Evolutionary conservation across 352 stramenopile genomes (phyloP).

Genomic region (Thalassiosira hispida): DNA sequence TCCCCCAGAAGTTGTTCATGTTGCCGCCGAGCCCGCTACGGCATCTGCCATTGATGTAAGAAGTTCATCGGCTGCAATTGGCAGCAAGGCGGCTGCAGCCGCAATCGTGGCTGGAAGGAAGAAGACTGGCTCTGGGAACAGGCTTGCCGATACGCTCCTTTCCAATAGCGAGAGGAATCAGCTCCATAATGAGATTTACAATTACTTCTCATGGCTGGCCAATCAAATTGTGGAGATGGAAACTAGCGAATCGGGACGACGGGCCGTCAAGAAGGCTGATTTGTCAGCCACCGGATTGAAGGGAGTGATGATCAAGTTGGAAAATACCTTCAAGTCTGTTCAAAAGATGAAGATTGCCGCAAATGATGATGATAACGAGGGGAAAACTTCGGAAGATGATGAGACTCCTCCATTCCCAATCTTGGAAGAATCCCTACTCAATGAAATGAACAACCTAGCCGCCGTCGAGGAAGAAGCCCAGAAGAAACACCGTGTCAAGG

Average conservation of each 20-base stretch:
- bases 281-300: background rate
- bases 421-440: slow-evolving; percentile 9
- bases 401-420: slow-evolving; percentile 1
- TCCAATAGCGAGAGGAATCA: slow-evolving; percentile 17
- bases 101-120: too few species aligned
- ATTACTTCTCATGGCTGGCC: slow-evolving; percentile 29
- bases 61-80: background rate
- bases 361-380: background rate
- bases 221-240: slow-evolving; percentile 5
- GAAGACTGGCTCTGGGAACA: background rate
- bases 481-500: background rate
- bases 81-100: too few species aligned
- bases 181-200: slow-evolving; percentile 33
- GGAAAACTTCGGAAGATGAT: background rate
- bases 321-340: slow-evolving; percentile 15
- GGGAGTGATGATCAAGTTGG: slow-evolving; percentile 12
- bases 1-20: slow-evolving; percentile 10
- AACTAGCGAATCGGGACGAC: background rate
- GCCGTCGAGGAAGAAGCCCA: slow-evolving; percentile 1
- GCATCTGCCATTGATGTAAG: background rate
- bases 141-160: background rate
- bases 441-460: slow-evolving; percentile 10
- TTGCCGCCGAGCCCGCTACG: background rate
- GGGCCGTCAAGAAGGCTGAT: slow-evolving; percentile 11
- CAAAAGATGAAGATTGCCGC: background rate